Evolutionary conservation across 352 stramenopile genomes (phyloP).

Genomic region (Peronospora destructor): DNA sequence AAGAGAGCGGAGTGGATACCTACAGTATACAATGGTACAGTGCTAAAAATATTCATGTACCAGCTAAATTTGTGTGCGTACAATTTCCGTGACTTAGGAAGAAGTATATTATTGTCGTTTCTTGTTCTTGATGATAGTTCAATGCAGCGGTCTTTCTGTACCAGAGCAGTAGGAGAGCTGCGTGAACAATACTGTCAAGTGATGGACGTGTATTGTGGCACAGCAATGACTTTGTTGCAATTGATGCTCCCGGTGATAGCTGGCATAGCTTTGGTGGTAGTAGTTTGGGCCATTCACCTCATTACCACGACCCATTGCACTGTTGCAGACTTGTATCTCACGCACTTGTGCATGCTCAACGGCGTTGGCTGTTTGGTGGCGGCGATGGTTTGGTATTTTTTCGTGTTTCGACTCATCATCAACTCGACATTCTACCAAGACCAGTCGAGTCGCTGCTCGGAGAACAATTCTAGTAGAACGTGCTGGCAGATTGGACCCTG

Average conservation of each 20-base stretch:
- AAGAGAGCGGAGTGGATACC: constrained; percentile 46
- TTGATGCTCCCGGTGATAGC: constrained; percentile 45
- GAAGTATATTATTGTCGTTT: neutral
- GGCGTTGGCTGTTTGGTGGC: constrained; percentile 40
- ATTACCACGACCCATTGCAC: constrained; percentile 51
- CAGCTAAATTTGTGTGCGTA: no score
- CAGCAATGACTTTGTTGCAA: constrained; percentile 50
- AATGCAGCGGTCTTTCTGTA: constrained; percentile 38
- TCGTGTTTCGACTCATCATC: constrained; percentile 53
- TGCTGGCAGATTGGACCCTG: constrained; percentile 69
- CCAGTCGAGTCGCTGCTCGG: constrained; percentile 63
- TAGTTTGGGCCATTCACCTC: constrained; percentile 46
- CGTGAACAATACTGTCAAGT: constrained; percentile 74
- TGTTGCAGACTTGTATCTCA: constrained; percentile 58
- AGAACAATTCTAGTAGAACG: constrained; percentile 44
- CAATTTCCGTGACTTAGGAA: no score
- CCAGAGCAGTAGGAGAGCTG: constrained; percentile 47
- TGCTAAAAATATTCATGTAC: neutral
- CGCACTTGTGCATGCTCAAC: constrained; percentile 63
- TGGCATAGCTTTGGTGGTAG: constrained; percentile 36
- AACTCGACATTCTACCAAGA: constrained; percentile 76
- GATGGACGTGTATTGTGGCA: constrained; percentile 61
- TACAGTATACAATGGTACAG: constrained; percentile 61
- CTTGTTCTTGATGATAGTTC: constrained; percentile 12
- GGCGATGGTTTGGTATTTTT: constrained; percentile 60